Percentiles rank a stretch among this genome's conserved stretches.
Evolutionary conservation across 2,329 filamentous ascomycete species (phyloP).

Genomic region (Aschersonia sp.): DNA sequence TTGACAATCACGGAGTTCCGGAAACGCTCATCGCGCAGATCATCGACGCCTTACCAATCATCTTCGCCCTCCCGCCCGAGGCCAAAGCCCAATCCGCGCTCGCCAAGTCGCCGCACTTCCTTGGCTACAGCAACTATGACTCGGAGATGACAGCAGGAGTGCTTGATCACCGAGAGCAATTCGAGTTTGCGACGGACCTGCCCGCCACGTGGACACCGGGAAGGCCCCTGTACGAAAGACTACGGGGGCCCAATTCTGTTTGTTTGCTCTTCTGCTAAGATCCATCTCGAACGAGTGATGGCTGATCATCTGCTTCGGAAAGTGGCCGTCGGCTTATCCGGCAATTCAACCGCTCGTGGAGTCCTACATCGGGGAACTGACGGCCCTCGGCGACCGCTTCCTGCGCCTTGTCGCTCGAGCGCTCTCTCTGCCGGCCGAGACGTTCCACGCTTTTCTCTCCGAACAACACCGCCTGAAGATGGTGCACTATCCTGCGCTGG

Average conservation of each 20-base stretch:
- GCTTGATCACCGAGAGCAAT: slow-evolving; percentile 40
- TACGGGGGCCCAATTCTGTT: slow-evolving; percentile 35
- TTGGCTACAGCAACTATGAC: slow-evolving; percentile 42
- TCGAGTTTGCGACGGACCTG: slow-evolving; percentile 45
- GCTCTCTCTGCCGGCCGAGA: slow-evolving; percentile 30
- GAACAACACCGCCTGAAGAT: neutral
- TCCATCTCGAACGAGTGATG: neutral
- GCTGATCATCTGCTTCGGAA: neutral
- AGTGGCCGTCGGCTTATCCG: neutral
- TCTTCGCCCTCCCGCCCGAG: neutral
- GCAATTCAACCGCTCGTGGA: slow-evolving; percentile 7
- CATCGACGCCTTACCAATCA: slow-evolving; percentile 14
- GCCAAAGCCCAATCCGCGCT: slow-evolving; percentile 27
- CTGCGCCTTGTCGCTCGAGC: slow-evolving; percentile 41
- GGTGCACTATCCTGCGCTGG: neutral
- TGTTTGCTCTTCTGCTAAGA: slow-evolving; percentile 1
- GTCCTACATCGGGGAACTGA: slow-evolving; percentile 36
- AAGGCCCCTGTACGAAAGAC: slow-evolving; percentile 22
- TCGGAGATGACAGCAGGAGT: slow-evolving; percentile 39
- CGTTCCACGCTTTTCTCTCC: slow-evolving; percentile 30
- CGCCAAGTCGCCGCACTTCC: slow-evolving; percentile 42
- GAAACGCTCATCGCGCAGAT: slow-evolving; percentile 19
- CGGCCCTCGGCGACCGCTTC: slow-evolving; percentile 35
- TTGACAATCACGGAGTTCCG: slow-evolving; percentile 33
- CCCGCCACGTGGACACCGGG: slow-evolving; percentile 16